Evolutionary conservation across 805 yeast genomes (phyloP).

Genomic region (Candida nemodendra): DNA sequence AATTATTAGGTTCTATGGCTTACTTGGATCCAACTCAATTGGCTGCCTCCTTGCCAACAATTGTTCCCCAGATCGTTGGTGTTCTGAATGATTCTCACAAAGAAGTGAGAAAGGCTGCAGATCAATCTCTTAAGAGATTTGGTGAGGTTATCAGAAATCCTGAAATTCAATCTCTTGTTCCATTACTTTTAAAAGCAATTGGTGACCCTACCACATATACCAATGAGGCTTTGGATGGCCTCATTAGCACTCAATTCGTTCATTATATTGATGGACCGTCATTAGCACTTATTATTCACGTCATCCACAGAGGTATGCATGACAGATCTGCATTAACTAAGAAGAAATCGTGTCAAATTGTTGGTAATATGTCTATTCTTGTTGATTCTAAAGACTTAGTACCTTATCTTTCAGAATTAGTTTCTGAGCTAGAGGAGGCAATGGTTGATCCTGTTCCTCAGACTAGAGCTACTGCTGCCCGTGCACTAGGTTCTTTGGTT

Average conservation of each 20-base stretch:
- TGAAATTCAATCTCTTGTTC: slow-evolving; percentile 90
- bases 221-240: slow-evolving; percentile 79
- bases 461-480: slow-evolving; percentile 95
- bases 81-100: slow-evolving; percentile 93
- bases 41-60: slow-evolving; percentile 81
- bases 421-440: slow-evolving; percentile 82
- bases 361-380: slow-evolving; percentile 96
- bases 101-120: slow-evolving; percentile 96
- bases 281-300: slow-evolving; percentile 89
- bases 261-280: slow-evolving; percentile 99
- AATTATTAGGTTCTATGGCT: slow-evolving; percentile 95
- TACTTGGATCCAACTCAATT: slow-evolving; percentile 92
- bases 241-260: slow-evolving; percentile 88
- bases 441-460: slow-evolving; percentile 99
- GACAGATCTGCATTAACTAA: slow-evolving; percentile 93
- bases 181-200: slow-evolving; percentile 82
- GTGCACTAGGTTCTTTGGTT: slow-evolving; percentile 94
- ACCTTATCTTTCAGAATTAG: slow-evolving; percentile 77
- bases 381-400: slow-evolving; percentile 84
- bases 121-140: slow-evolving; percentile 78
- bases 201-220: slow-evolving; percentile 94
- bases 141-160: slow-evolving; percentile 98
- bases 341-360: slow-evolving; percentile 94
- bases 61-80: slow-evolving; percentile 95
- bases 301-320: slow-evolving; percentile 90